Evolutionary conservation across 257 asterid genomes (phyloP), one percentile per base, ranked within the genome.

Genomic region (Craterostigma plantagineum): DNA sequence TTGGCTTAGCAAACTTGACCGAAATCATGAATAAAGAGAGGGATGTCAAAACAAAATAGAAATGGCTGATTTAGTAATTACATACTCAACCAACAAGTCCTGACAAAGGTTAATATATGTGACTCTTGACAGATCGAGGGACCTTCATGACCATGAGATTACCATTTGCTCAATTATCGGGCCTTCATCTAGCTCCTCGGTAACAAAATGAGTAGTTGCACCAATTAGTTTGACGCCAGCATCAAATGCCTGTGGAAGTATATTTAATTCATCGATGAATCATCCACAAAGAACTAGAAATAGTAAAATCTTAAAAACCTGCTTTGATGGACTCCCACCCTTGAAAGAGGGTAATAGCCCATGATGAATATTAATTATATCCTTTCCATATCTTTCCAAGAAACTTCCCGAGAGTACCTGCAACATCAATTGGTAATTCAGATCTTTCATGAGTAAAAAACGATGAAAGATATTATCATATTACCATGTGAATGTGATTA

Each of bases 121-220:
- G n/a, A n/a, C 6, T 23, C 30, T 23, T 23, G 30, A 23, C 30
- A 23, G n/a, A n/a, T n/a, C n/a, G n/a, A n/a, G n/a, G n/a, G 30
- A 23, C 4, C 30, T 23, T 23, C 30, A 23, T n/a, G n/a, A n/a
- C n/a, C n/a, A n/a, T 6, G 45, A 14, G 44, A 46, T 57, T 72
- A 85, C 97, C 95, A 87, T 72, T 67, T 87, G 97, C 64, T 87
- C 93, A 54, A 87, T 87, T 55, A 82, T 87, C 47, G 97, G 95
- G 46, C 97, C 97, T 35, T 63, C 79, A 63, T 87, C 95, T 46
- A 87, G 93, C 62, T 73, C 85, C 70, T 87, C 91, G 3, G 85
- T 81, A 18, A 87, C 95, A 55, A 87, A 87, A 69, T 87, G 97
- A 62, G 63, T 70, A 43, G 97, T 82, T 18, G 97, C 97, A 56